Evolutionary conservation across 306 rosid genomes (phyloP).

Genomic region (Malus sylvestris): DNA sequence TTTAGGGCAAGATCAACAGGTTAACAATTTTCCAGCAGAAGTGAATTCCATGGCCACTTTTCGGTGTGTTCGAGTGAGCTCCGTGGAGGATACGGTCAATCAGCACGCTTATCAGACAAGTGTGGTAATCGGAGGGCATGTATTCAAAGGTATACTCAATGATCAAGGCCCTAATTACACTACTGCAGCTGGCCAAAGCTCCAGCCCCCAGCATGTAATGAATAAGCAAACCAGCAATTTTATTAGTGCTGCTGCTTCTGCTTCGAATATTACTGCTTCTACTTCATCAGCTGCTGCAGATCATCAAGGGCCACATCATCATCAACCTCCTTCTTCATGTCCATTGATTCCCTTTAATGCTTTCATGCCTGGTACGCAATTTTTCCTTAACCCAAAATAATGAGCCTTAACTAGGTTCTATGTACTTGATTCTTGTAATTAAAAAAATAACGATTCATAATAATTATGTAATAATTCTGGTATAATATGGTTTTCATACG

Average conservation of each 20-base stretch:
- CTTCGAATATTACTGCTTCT: conserved; percentile 14
- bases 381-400: conserved; percentile 31
- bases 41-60: conserved; percentile 39
- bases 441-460: not conserved
- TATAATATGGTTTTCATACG: not conserved
- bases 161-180: conserved; percentile 54
- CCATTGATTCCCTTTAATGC: conserved; percentile 12
- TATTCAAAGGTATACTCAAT: conserved; percentile 52
- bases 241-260: not conserved
- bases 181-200: not conserved
- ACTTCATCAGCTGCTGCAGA: conserved; percentile 6
- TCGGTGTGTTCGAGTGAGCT: conserved; percentile 40
- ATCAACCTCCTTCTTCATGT: conserved; percentile 21
- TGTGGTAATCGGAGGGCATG: conserved; percentile 56
- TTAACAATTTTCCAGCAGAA: conserved; percentile 35
- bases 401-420: conserved; percentile 5
- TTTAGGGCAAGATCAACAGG: conserved; percentile 28
- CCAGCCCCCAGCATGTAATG: conserved; percentile 15
- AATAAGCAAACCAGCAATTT: conserved; percentile 5
- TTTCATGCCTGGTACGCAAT: conserved; percentile 43
- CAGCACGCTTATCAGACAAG: conserved; percentile 54
- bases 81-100: conserved; percentile 32
- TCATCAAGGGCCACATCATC: not conserved
- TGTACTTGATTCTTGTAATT: not conserved
- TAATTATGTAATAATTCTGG: not conserved